phyloP scores from a whole-genome alignment of 306 rosid genomes.

The Acmispon strigosus region DNA sequence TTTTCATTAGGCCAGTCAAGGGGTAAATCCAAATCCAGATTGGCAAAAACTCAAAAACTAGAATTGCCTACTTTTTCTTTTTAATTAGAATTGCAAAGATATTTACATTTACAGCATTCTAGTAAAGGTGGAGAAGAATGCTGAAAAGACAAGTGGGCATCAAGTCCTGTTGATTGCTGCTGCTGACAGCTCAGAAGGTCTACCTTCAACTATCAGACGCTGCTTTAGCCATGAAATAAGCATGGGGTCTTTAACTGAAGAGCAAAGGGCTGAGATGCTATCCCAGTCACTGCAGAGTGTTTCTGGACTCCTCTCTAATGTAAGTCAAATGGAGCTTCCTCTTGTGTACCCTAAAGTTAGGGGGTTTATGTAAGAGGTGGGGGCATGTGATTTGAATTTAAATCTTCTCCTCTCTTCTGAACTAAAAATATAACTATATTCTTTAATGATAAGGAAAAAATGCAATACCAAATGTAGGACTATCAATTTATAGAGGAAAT shows the following conservation, averaged over 20 bases:
- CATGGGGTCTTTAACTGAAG: conserved; percentile 87
- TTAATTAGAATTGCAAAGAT: conserved; percentile 11
- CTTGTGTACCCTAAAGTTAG: background rate
- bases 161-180: conserved; percentile 72
- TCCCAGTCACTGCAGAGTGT: conserved; percentile 56
- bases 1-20: background rate
- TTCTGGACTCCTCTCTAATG: conserved; percentile 54
- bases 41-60: background rate
- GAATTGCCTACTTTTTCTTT: background rate
- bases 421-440: background rate
- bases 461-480: background rate
- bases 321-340: conserved; percentile 26
- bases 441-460: background rate
- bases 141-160: conserved; percentile 45
- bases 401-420: background rate
- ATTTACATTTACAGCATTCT: conserved; percentile 18
- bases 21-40: background rate
- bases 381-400: background rate
- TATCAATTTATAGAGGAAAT: background rate
- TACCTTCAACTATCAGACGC: conserved; percentile 74
- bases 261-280: conserved; percentile 77
- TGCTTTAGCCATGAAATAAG: conserved; percentile 93
- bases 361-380: background rate
- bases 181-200: conserved; percentile 85
- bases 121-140: conserved; percentile 42